Percentiles rank a stretch among this genome's conserved stretches.
Evolutionary conservation across 2,329 filamentous ascomycete species (phyloP).

Genomic region (Fusarium protoensiforme): DNA sequence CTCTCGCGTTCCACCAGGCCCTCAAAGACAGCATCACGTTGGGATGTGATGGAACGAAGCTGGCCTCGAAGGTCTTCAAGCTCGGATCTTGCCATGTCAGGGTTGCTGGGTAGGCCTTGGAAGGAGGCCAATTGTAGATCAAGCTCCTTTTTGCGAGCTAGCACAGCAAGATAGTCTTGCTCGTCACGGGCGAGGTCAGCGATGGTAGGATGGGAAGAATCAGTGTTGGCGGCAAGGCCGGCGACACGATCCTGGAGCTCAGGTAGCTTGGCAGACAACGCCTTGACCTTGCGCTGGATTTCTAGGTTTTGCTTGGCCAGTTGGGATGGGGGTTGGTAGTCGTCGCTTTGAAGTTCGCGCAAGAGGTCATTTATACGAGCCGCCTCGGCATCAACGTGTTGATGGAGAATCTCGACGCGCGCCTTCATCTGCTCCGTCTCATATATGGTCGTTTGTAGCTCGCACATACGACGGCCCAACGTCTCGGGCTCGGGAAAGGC

Average conservation of each 20-base stretch:
- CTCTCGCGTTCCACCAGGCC: constrained; percentile 73
- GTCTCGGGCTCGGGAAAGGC: constrained; percentile 59
- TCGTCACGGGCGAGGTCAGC: constrained; percentile 70
- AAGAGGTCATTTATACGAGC: constrained; percentile 53
- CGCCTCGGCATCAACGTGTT: constrained; percentile 65
- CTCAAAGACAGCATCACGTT: constrained; percentile 81
- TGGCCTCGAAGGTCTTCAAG: constrained; percentile 75
- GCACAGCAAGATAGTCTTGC: constrained; percentile 66
- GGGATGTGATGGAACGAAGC: constrained; percentile 68
- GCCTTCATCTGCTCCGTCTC: constrained; percentile 66
- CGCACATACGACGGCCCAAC: constrained; percentile 64
- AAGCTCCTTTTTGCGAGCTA: constrained; percentile 67
- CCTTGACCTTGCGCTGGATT: constrained; percentile 75
- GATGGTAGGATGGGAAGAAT: constrained; percentile 60
- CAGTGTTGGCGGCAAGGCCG: constrained; percentile 49
- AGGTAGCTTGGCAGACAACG: constrained; percentile 72
- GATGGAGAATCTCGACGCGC: constrained; percentile 66
- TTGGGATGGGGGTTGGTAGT: constrained; percentile 66
- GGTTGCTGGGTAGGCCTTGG: constrained; percentile 77
- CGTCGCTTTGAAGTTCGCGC: constrained; percentile 54
- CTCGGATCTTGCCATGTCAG: constrained; percentile 74
- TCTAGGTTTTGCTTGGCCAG: constrained; percentile 79
- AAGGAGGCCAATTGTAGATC: constrained; percentile 74
- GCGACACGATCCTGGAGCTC: constrained; percentile 67
- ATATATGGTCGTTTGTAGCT: constrained; percentile 65